Conservation (phyloP, 2,329 filamentous ascomycete species). For the Colletotrichum limetticola region DNA sequence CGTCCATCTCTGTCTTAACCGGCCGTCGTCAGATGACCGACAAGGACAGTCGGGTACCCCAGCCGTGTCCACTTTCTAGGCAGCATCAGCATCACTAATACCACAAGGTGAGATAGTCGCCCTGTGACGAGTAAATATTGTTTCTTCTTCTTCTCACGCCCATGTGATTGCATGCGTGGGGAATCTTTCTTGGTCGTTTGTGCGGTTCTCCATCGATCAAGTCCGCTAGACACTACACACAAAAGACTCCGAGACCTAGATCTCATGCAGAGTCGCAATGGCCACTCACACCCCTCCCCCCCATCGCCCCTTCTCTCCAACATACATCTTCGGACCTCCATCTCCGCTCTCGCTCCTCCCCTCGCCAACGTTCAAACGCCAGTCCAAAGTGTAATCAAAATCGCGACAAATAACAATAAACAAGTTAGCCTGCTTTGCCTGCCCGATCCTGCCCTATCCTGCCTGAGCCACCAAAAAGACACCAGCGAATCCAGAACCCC, state of each 20-base stretch:
- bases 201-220: not conserved
- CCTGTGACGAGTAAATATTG: not conserved
- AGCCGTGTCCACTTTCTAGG: constrained; percentile 1
- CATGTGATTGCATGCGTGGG: not conserved
- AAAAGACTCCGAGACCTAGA: not conserved
- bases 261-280: not conserved
- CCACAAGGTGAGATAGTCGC: not conserved
- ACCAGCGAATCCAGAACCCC: not conserved
- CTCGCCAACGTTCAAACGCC: not conserved
- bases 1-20: not conserved
- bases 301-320: not conserved
- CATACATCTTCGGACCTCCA: not conserved
- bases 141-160: not conserved
- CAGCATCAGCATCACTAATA: constrained; percentile 4
- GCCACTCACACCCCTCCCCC: not conserved
- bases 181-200: not conserved
- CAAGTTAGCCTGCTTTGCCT: not conserved
- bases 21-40: not conserved
- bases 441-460: not conserved
- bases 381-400: not conserved
- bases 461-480: not conserved
- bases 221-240: constrained; percentile 5
- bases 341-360: not conserved
- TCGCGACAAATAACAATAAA: not conserved
- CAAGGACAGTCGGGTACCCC: not conserved